These are phyloP conservation scores for Camellia lanceoleosa DNA, from an alignment of 148 eudicot genomes.

Conservation along the genomic window DNA sequence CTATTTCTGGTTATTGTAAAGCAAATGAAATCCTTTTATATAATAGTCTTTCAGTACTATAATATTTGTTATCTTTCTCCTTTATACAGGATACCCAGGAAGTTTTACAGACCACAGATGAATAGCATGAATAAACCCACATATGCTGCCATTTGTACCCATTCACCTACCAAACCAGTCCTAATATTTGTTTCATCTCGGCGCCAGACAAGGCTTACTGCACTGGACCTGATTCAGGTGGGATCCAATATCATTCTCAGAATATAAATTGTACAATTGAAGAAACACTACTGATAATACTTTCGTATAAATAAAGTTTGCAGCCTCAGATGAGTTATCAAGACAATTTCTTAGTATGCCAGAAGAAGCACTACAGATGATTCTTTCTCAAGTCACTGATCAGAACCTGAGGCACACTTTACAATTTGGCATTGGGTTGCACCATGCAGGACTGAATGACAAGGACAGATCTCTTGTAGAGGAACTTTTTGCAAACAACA, in stretches of 20 bases:
- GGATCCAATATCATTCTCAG: neutral
- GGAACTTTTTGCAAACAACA: slow-evolving; percentile 94
- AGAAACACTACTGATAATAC: slow-evolving; percentile 2
- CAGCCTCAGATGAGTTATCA: slow-evolving; percentile 91
- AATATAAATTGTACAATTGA: neutral
- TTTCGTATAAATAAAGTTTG: slow-evolving; percentile 50
- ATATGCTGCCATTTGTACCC: slow-evolving; percentile 92
- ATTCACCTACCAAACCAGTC: slow-evolving; percentile 98
- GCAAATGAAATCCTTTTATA: neutral
- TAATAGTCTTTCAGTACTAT: neutral
- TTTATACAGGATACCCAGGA: slow-evolving; percentile 82
- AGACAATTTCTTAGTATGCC: slow-evolving; percentile 68
- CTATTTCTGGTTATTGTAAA: neutral
- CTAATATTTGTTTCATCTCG: slow-evolving; percentile 96
- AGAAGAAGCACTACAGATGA: slow-evolving; percentile 88
- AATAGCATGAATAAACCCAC: slow-evolving; percentile 99
- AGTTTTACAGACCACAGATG: slow-evolving; percentile 97
- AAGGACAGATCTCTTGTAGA: slow-evolving; percentile 92
- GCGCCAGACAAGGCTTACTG: slow-evolving; percentile 98
- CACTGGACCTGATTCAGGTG: slow-evolving; percentile 97
- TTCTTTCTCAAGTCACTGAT: slow-evolving; percentile 84
- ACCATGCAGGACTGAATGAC: slow-evolving; percentile 95
- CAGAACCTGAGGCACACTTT: slow-evolving; percentile 92
- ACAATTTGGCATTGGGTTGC: slow-evolving; percentile 96
- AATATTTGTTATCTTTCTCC: slow-evolving; percentile 1